Evolutionary conservation across 2,329 filamentous ascomycete species (phyloP), one percentile per base, ranked within the genome.

Genomic region (Monilinia polystroma): DNA sequence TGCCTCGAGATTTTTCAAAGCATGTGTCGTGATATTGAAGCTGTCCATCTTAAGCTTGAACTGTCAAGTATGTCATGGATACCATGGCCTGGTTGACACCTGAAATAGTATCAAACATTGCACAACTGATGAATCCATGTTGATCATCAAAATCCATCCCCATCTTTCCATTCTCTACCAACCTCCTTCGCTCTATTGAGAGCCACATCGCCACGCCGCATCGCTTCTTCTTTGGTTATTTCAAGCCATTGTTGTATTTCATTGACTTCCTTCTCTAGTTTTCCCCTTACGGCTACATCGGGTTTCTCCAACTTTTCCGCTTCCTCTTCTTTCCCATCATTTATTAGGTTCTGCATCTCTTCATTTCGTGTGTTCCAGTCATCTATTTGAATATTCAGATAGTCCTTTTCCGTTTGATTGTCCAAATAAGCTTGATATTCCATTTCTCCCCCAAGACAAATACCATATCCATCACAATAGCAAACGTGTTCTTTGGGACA

Each of bases 391-490:
- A 16, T 43, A 14, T 26, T 45, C 35, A 66, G 26, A 45, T 26
- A 18, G 0, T 51, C 45, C 32, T 51, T 62, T 41, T 51, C n/a
- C 2, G 45, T 38, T 51, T 60, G 58, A 8, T 51, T 60, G 32
- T 60, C 58, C 58, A 35, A 60, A 60, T 60, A 60, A 12, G 58
- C 49, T 43, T 53, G 38, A 41, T 73, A 75, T 58, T 75, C 68
- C 11, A 69, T 55, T 47, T 72, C 70, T 3, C 70, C 70, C n/a
- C 74, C 75, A 69, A 76, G 74, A 60, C 74, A 76, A 5, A 76
- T 68, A 0, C 75, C 74, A 66, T 71, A 76, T 1, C 73, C 74
- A 70, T 76, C 75, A 64, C 75, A 76, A 57, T 75, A 73, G 38
- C 75, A 76, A 0, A 75, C 51, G 67, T 74, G 69, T 35, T 74